Base-by-base conservation (phyloP, 1,139 yeast genomes). In the Kodamaea ohmeri region DNA sequence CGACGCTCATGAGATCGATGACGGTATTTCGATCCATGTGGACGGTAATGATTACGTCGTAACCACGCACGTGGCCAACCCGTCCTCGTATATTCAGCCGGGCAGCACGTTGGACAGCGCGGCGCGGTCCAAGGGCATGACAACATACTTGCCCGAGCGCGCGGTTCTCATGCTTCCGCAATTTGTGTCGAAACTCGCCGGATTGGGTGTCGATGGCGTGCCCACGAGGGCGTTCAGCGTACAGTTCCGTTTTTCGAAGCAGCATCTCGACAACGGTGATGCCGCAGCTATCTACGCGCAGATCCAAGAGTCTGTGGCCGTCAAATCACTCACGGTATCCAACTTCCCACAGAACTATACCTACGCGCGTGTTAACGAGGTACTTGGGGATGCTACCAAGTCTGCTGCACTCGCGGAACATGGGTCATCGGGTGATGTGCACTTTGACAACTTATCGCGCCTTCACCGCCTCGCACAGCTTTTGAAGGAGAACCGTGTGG, bases 1-100 rank as follows among this genome's bases (percentile, higher is more conserved):
- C 9, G 73, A 72, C 31, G 96, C 97, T 0, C 83, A 84, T 50
- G 98, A 92, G 59, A 85, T 92, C 44, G 98, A 92, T 58, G 98
- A 92, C 59, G 98, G 97, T 33, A 71, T 92, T 19, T 79, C 96
- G 0, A 63, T 92, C 14, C 65, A 66, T 27, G 56, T 55, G 20
- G 43, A 62, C 0, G 61, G 58, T 0, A 58, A 60, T 1, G 52
- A 55, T 4, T 74, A 66, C 49, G 62, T 64, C 2, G 52, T 90
- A 4, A 75, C 83, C 24, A 71, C 88, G 6, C 96, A 86, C 59
- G 78, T 92, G 43, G 97, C 98, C 1, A 92, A 90, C 55, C 97
- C 97, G 0, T 71, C 88, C 0, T 80, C 94, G 0, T 79, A 67
- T 50, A 59, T 80, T 17, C 58, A 60, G 13, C 76, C 78, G 1